Evolutionary conservation across 1,284 basidiomycete genomes (phyloP), one percentile per base, ranked within the genome.

Genomic region (Phellopilus nigrolimitatus): DNA sequence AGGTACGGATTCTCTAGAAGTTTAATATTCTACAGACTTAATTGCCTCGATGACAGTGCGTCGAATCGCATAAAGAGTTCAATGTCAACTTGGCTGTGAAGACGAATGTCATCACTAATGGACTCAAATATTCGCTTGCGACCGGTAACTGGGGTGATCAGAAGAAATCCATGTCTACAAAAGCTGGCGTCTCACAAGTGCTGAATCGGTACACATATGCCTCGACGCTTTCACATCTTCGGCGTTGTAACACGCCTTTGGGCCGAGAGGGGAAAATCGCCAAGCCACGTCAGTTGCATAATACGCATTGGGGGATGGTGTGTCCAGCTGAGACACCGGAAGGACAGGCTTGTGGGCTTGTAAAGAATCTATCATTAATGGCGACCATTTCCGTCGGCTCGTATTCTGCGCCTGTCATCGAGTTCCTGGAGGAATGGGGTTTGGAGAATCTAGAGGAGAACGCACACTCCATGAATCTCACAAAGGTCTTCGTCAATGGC

Each of bases 121-220:
- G 97, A 59, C 79, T 99, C 54, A 95, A 95, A 67, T 99, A 99
- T 68, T 98, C 97, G 22, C 79, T 99, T 30, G 95, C 95, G 19
- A 99, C 97, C 0, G 97, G 97, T 57, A 99, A 99, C 66, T 99
- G 97, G 97, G 95, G 95, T 41, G 95, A 97, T 69, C 95, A 97
- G 71, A 95, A 95, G 77, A 98, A 98, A 72, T 88, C 91, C 0
- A 97, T 97, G 91, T 87, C 92, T 52, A 89, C 94, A 17, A 95
- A 97, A 69, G 97, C 94, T 37, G 97, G 97, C 68, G 97, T 99
- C 17, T 99, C 97, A 7, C 97, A 99, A 69, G 97, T 99, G 58
- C 78, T 99, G 53, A 99, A 99, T 72, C 79, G 95, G 55, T 99
- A 99, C 70, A 99, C 97, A 0, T 99, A 97, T 63, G 95, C 97